Percentiles rank a stretch among this genome's conserved stretches.
Evolutionary conservation across 2,329 filamentous ascomycete genomes (phyloP).

Genomic region (Orbilia oligospora): DNA sequence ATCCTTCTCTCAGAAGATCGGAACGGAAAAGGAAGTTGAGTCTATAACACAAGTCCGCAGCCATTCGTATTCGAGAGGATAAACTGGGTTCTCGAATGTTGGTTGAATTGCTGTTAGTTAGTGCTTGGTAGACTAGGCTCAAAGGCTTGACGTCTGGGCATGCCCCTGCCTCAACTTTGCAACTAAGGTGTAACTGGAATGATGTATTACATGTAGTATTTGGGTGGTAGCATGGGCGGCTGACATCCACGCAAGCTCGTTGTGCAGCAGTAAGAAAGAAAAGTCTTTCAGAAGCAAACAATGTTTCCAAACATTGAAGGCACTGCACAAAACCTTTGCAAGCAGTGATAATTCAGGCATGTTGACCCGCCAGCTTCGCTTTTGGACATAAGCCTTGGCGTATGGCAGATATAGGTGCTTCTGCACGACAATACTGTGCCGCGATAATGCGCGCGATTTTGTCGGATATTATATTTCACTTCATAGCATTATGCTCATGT

Average conservation of each 20-base stretch:
- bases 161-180: not conserved
- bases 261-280: not conserved
- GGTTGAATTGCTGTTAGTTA: not conserved
- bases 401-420: not conserved
- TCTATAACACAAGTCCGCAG: not conserved
- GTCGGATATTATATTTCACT: not conserved
- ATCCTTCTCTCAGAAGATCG: too few species aligned
- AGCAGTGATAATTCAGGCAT: not conserved
- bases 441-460: not conserved
- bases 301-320: too few species aligned
- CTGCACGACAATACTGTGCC: not conserved
- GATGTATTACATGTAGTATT: too few species aligned
- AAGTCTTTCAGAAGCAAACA: not conserved
- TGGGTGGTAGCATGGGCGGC: not conserved
- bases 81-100: not conserved
- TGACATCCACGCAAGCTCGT: slow-evolving; percentile 10
- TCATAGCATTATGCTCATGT: not conserved
- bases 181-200: not conserved
- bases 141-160: not conserved
- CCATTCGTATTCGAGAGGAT: not conserved
- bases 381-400: not conserved
- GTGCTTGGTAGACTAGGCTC: not conserved
- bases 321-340: not conserved
- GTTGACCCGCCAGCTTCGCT: not conserved
- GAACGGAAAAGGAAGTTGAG: not conserved